These are phyloP conservation scores for Lentinula sp. DNA, from an alignment of 768 basidiomycete species.

Conservation along the genomic window DNA sequence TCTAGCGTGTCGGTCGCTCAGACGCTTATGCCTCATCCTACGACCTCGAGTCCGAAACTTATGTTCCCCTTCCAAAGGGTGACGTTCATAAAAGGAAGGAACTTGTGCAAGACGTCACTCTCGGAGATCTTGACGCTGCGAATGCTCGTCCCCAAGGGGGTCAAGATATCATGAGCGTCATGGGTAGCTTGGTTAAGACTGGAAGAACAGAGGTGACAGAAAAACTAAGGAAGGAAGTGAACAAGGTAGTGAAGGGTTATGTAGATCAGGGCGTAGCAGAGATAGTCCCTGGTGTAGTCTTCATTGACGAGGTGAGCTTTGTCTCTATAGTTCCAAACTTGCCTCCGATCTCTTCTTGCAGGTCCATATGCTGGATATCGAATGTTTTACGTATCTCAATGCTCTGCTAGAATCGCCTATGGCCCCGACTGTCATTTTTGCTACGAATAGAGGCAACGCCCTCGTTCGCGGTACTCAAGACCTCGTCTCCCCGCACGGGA, in stretches of 20 bases:
- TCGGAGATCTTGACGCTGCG: conserved; percentile 93
- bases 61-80: conserved; percentile 95
- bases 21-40: conserved; percentile 97
- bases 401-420: conserved; percentile 92
- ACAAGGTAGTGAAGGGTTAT: conserved; percentile 95
- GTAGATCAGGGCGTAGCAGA: conserved; percentile 99
- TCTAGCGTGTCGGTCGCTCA: conserved; percentile 88
- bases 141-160: conserved; percentile 95
- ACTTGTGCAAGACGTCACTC: conserved; percentile 89
- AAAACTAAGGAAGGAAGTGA: conserved; percentile 90
- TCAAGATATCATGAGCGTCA: conserved; percentile 98
- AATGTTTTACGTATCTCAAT: conserved; percentile 98
- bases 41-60: conserved; percentile 97
- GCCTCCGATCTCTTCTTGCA: conserved; percentile 20
- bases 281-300: conserved; percentile 95
- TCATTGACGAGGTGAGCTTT: conserved; percentile 87
- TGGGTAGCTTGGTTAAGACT: conserved; percentile 87
- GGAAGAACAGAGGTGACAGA: conserved; percentile 96
- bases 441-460: conserved; percentile 91
- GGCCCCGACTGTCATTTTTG: conserved; percentile 96
- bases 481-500: conserved; percentile 86
- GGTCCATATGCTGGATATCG: conserved; percentile 99
- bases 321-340: neutral
- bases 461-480: conserved; percentile 92
- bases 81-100: conserved; percentile 96